Evolutionary conservation across 1,284 basidiomycete genomes (phyloP).

Genomic region (Calocybe gambosa): DNA sequence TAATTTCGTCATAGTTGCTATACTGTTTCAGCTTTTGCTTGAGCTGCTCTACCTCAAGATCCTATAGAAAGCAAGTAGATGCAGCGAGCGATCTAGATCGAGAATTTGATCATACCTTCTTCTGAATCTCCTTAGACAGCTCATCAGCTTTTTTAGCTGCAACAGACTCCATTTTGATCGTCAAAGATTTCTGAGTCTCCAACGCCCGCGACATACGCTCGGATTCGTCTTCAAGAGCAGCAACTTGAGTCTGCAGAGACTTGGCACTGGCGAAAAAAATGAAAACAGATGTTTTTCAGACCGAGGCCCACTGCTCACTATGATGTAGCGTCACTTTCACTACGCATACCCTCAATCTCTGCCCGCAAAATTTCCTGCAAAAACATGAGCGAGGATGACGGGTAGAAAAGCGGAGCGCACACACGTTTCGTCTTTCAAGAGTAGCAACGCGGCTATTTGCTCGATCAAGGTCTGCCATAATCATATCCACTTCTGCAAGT

Average conservation of each 20-base stretch:
- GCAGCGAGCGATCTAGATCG: constrained; percentile 4
- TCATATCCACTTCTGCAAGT: constrained; percentile 87
- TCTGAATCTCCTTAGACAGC: constrained; percentile 50
- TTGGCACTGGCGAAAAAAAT: constrained; percentile 46
- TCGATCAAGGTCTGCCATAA: constrained; percentile 87
- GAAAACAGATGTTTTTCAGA: background rate
- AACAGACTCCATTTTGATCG: constrained; percentile 42
- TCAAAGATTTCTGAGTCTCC: constrained; percentile 61
- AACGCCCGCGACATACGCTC: constrained; percentile 63
- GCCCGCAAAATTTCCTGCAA: constrained; percentile 85
- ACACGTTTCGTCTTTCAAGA: constrained; percentile 87
- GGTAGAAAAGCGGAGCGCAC: constrained; percentile 17
- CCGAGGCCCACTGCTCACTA: constrained; percentile 39
- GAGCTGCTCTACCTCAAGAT: constrained; percentile 60
- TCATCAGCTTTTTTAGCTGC: constrained; percentile 58
- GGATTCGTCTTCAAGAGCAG: constrained; percentile 69
- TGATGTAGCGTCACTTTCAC: constrained; percentile 72
- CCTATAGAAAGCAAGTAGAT: constrained; percentile 26
- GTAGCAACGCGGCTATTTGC: constrained; percentile 89
- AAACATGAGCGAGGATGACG: background rate
- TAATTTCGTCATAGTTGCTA: constrained; percentile 90
- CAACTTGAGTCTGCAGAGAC: constrained; percentile 64
- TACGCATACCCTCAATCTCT: constrained; percentile 86
- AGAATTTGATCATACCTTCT: constrained; percentile 36
- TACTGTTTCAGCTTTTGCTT: constrained; percentile 67